Evolutionary conservation across 1,284 basidiomycete genomes (phyloP).

Genomic region (Cutaneotrichosporon dermatis): DNA sequence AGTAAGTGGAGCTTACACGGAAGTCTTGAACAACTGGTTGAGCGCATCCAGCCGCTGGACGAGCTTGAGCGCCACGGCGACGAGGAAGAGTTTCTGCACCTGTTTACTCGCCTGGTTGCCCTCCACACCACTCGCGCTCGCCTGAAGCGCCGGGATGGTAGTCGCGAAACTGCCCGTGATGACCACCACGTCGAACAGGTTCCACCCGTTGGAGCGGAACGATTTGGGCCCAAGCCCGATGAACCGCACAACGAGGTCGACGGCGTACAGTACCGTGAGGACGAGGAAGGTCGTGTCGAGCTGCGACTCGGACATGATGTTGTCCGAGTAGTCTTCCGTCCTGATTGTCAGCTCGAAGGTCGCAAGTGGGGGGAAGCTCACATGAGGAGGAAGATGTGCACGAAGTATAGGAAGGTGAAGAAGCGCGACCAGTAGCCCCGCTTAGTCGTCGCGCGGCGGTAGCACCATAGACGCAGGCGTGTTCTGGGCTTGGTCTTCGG

Average conservation of each 20-base stretch:
- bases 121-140: conserved; percentile 17
- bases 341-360: conserved; percentile 55
- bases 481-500: conserved; percentile 26
- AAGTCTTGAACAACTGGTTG: conserved; percentile 96
- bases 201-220: conserved; percentile 86
- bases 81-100: conserved; percentile 90
- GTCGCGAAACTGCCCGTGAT: conserved; percentile 79
- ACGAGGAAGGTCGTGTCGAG: conserved; percentile 74
- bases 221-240: conserved; percentile 79
- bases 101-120: conserved; percentile 53
- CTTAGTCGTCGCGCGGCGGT: conserved; percentile 81
- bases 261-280: conserved; percentile 67
- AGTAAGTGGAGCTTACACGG: conserved; percentile 60
- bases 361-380: no score
- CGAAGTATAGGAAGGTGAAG: conserved; percentile 75
- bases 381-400: conserved; percentile 86
- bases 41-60: conserved; percentile 83
- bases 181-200: conserved; percentile 82
- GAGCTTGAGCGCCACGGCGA: conserved; percentile 88
- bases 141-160: conserved; percentile 69
- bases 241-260: conserved; percentile 74
- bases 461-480: conserved; percentile 76
- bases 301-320: conserved; percentile 57
- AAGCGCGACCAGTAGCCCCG: conserved; percentile 87
- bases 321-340: conserved; percentile 72